These are phyloP conservation scores for Artemisia tridentata DNA, from an alignment of 129 eudicot species.

Conservation along the genomic window DNA sequence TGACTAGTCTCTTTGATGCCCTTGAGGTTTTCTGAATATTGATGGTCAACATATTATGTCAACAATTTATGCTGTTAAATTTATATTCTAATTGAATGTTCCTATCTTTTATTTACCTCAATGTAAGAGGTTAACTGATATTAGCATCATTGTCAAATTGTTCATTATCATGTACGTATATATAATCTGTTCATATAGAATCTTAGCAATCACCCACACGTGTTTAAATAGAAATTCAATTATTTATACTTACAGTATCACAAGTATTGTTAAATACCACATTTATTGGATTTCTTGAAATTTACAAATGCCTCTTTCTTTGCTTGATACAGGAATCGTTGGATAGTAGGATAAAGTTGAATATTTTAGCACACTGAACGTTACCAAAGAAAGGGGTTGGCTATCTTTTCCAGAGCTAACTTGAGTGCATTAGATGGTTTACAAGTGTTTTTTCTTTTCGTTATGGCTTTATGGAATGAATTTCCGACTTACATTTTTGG, in stretches of 20 bases:
- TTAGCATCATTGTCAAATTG: background rate
- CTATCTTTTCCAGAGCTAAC: conserved; percentile 33
- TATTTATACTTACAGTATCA: too few relatives aligned
- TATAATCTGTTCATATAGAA: too few relatives aligned
- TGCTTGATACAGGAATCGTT: conserved; percentile 35
- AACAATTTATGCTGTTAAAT: background rate
- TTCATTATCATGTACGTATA: too few relatives aligned
- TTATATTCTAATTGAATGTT: background rate
- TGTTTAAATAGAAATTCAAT: too few relatives aligned
- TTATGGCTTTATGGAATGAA: conserved; percentile 24
- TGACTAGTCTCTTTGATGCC: too few relatives aligned
- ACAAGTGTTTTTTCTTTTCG: conserved; percentile 14
- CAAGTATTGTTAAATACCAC: too few relatives aligned
- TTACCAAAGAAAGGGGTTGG: conserved; percentile 24
- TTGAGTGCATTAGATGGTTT: conserved; percentile 37
- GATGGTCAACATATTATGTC: background rate
- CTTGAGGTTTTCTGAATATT: background rate
- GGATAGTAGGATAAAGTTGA: conserved; percentile 42
- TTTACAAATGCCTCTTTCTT: background rate
- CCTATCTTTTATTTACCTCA: background rate
- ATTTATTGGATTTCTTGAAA: too few relatives aligned
- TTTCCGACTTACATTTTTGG: conserved; percentile 29
- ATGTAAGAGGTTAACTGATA: background rate
- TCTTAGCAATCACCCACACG: too few relatives aligned
- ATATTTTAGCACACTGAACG: conserved; percentile 19